Conservation (phyloP, 306 rosid species). For the Quercus bicolor region DNA sequence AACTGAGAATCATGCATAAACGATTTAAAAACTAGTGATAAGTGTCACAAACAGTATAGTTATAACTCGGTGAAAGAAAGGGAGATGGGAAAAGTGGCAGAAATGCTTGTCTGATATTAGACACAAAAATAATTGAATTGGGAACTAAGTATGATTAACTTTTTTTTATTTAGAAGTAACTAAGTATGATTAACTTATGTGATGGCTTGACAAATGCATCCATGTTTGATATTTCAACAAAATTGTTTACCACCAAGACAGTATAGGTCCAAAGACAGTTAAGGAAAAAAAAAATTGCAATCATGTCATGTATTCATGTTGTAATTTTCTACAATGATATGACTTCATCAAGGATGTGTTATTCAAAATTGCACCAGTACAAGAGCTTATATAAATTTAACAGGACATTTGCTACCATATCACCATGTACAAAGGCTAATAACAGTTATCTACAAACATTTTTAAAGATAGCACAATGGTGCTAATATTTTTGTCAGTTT, state of each 20-base stretch:
- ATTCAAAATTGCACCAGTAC: background rate
- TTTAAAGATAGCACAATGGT: background rate
- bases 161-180: background rate
- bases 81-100: background rate
- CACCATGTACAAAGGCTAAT: background rate
- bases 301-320: background rate
- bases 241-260: background rate
- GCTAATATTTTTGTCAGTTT: too few species aligned
- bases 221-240: background rate
- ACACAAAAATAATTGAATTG: background rate
- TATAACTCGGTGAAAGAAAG: background rate
- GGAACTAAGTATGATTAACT: background rate
- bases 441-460: background rate
- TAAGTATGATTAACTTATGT: background rate
- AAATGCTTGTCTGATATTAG: background rate
- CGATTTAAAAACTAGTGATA: background rate
- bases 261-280: background rate
- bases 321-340: background rate
- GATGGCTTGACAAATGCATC: background rate
- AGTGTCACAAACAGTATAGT: constrained; percentile 4
- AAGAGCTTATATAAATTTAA: background rate
- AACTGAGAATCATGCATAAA: constrained; percentile 11
- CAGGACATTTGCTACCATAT: background rate
- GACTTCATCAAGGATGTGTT: background rate
- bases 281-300: background rate